Conservation (phyloP, 768 basidiomycete genomes). For the Tulasnella calospora region DNA sequence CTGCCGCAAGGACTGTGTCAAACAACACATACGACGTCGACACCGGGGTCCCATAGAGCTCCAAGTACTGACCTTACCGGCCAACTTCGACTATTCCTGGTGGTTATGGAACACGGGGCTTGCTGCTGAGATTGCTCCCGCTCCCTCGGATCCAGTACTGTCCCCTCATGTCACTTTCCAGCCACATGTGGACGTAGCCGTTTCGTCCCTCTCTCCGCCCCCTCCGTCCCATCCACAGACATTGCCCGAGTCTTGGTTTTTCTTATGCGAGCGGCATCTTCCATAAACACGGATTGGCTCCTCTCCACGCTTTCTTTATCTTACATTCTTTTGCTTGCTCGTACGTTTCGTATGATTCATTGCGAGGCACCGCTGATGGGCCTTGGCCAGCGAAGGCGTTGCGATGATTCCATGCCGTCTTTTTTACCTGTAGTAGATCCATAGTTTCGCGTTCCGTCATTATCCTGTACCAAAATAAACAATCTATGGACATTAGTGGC, state of each 20-base stretch:
- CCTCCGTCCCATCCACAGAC: background rate
- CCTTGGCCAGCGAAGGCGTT: background rate
- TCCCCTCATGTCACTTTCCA: background rate
- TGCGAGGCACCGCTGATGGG: too few relatives aligned
- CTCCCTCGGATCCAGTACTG: background rate
- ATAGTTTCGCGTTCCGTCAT: background rate
- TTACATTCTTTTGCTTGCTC: too few relatives aligned
- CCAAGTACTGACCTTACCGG: background rate
- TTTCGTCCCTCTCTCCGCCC: background rate
- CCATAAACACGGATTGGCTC: background rate
- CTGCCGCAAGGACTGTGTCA: background rate
- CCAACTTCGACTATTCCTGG: background rate
- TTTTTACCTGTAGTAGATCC: background rate
- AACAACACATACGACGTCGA: background rate
- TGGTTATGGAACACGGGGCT: background rate
- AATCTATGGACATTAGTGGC: background rate
- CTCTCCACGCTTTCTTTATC: background rate
- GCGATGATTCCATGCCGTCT: background rate
- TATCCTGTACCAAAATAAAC: background rate
- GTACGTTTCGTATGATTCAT: too few relatives aligned
- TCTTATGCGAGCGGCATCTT: background rate
- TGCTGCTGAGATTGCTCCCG: background rate
- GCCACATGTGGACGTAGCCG: background rate
- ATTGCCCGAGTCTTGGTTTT: background rate
- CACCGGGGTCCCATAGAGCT: background rate